Conservation (phyloP, 2,329 filamentous ascomycete genomes). For the Fusarium sp. region DNA sequence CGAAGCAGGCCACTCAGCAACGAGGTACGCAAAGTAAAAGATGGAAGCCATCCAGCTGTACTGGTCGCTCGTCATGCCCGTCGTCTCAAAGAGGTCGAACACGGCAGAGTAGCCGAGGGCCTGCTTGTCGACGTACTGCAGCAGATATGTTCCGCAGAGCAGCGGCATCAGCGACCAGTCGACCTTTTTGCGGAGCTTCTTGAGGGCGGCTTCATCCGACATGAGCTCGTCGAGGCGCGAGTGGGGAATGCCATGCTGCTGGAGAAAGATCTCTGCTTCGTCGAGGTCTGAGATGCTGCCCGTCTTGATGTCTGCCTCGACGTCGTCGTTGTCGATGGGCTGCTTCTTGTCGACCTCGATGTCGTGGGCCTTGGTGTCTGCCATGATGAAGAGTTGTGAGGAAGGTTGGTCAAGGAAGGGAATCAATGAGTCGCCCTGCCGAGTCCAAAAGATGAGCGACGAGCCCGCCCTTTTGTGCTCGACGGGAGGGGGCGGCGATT, state of each 20-base stretch:
- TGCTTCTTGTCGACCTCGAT: constrained; percentile 44
- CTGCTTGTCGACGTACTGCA: constrained; percentile 72
- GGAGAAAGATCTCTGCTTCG: constrained; percentile 48
- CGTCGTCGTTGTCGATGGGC: constrained; percentile 38
- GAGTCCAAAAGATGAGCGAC: constrained; percentile 10
- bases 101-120: constrained; percentile 69
- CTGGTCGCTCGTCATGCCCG: constrained; percentile 61
- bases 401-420: neutral
- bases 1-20: constrained; percentile 59
- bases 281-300: constrained; percentile 46
- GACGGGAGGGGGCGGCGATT: constrained; percentile 24
- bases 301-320: constrained; percentile 46
- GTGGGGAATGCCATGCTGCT: constrained; percentile 47
- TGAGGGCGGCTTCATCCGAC: constrained; percentile 44
- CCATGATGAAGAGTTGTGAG: constrained; percentile 26
- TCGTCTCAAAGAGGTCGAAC: constrained; percentile 68
- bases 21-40: constrained; percentile 68
- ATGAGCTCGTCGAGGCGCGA: constrained; percentile 45
- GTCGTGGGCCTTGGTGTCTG: constrained; percentile 36
- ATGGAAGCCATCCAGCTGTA: constrained; percentile 71
- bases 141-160: constrained; percentile 64
- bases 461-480: constrained; percentile 36
- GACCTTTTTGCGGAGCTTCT: constrained; percentile 59
- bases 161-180: constrained; percentile 67
- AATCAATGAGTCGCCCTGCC: constrained; percentile 10